A percentile compares a stretch with the other conserved stretches of the same genome.
phyloP scores from a whole-genome alignment of 2,329 filamentous ascomycete species.

The Trichoderma sp. region DNA sequence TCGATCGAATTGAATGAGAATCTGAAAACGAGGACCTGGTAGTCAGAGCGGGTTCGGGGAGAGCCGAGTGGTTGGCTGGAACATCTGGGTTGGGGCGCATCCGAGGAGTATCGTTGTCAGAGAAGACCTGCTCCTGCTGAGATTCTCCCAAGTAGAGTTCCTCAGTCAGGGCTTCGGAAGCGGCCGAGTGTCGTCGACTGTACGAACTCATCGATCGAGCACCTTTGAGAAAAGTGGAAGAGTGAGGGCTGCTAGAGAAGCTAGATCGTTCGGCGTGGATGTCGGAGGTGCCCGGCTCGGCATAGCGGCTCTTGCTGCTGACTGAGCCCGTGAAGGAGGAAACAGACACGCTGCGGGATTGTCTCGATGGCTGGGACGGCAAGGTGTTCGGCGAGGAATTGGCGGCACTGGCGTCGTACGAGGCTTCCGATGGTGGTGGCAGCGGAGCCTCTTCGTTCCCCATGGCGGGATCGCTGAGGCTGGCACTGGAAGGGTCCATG shows the following conservation, averaged over 20 bases:
- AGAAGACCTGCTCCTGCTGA: slow-evolving; percentile 45
- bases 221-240: slow-evolving; percentile 42
- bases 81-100: slow-evolving; percentile 35
- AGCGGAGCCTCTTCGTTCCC: slow-evolving; percentile 4
- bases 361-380: slow-evolving; percentile 21
- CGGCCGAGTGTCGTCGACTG: slow-evolving; percentile 44
- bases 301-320: slow-evolving; percentile 50
- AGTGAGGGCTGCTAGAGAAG: slow-evolving; percentile 59
- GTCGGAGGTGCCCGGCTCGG: slow-evolving; percentile 58
- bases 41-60: slow-evolving; percentile 50
- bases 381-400: slow-evolving; percentile 14
- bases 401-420: slow-evolving; percentile 14
- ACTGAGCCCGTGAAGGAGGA: slow-evolving; percentile 38
- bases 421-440: neutral
- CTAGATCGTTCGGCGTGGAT: slow-evolving; percentile 58
- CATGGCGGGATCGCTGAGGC: neutral
- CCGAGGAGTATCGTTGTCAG: slow-evolving; percentile 49
- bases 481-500: slow-evolving; percentile 16
- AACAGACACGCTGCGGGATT: slow-evolving; percentile 45
- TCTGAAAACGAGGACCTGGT: slow-evolving; percentile 51
- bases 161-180: slow-evolving; percentile 43
- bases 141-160: slow-evolving; percentile 37
- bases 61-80: slow-evolving; percentile 32
- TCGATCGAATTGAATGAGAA: slow-evolving; percentile 44
- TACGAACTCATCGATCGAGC: slow-evolving; percentile 42